These are phyloP conservation scores for Sugiyamaella japonica DNA, from an alignment of 1,139 yeast species.

Conservation along the genomic window DNA sequence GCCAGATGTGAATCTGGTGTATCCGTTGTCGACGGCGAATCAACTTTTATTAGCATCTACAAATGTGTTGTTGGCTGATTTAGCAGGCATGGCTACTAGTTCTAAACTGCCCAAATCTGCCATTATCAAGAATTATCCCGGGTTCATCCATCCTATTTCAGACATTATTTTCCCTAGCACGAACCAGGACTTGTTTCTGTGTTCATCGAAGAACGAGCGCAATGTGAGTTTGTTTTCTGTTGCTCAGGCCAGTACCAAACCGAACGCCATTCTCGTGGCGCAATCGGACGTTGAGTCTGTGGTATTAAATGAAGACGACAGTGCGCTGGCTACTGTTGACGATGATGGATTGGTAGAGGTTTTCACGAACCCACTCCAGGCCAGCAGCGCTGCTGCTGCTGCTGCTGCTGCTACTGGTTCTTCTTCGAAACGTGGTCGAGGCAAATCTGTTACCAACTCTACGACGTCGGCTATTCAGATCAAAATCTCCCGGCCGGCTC, in stretches of 20 bases:
- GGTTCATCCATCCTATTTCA: constrained; percentile 32
- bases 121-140: constrained; percentile 30
- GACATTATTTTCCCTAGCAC: constrained; percentile 22
- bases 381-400: constrained; percentile 18
- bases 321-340: constrained; percentile 56
- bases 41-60: constrained; percentile 63
- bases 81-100: constrained; percentile 21
- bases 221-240: constrained; percentile 70
- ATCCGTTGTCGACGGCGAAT: constrained; percentile 38
- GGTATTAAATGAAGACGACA: constrained; percentile 38
- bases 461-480: constrained; percentile 29
- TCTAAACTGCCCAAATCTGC: constrained; percentile 17
- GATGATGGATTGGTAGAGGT: constrained; percentile 67
- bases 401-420: constrained; percentile 16
- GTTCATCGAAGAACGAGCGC: constrained; percentile 71
- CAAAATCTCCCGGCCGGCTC: constrained; percentile 29
- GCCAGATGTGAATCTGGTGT: constrained; percentile 34
- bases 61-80: constrained; percentile 55
- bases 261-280: constrained; percentile 55
- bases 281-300: constrained; percentile 58
- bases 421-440: constrained; percentile 38
- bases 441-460: constrained; percentile 29
- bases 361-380: constrained; percentile 54
- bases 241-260: constrained; percentile 35
- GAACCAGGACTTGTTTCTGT: constrained; percentile 22